A percentile compares a stretch with the other conserved stretches of the same genome.
These are phyloP conservation scores for Ascochyta clinopodiicola DNA, from an alignment of 2,329 filamentous ascomycete species.

Conservation along the genomic window DNA sequence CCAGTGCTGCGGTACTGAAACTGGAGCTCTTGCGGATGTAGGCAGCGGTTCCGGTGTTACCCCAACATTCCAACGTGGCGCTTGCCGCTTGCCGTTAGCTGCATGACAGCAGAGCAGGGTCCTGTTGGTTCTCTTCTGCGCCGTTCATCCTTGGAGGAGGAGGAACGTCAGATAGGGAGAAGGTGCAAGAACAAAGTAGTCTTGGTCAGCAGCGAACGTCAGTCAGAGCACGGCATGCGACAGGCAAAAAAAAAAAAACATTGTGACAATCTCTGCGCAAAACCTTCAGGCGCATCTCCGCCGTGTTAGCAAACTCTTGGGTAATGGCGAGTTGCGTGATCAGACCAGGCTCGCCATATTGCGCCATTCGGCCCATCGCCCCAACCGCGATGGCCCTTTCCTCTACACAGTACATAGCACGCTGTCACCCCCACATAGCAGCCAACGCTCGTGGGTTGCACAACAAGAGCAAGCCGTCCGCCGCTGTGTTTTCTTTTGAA, in stretches of 20 bases:
- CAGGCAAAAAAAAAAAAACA: neutral
- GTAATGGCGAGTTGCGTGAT: conserved; percentile 18
- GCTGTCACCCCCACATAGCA: conserved; percentile 8
- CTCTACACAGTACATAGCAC: no score
- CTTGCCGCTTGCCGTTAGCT: conserved; percentile 12
- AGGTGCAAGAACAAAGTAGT: neutral
- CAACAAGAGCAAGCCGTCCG: conserved; percentile 9
- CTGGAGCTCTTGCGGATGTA: neutral
- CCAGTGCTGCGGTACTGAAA: conserved; percentile 4
- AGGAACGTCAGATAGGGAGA: neutral
- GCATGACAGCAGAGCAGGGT: neutral
- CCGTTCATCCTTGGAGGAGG: neutral
- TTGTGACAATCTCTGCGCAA: conserved; percentile 5
- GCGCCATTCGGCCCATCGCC: conserved; percentile 11
- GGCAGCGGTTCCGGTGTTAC: conserved; percentile 11
- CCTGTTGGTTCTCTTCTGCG: neutral
- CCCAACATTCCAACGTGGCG: conserved; percentile 16
- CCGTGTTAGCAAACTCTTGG: conserved; percentile 12
- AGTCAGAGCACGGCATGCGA: neutral
- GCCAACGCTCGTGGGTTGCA: conserved; percentile 3
- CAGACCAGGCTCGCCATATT: conserved; percentile 7
- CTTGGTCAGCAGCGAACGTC: neutral
- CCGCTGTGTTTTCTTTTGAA: neutral
- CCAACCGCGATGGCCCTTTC: conserved; percentile 4
- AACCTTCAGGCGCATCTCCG: neutral